Base-by-base conservation (phyloP, 2,329 filamentous ascomycete species). In the Penicillium sp. region DNA sequence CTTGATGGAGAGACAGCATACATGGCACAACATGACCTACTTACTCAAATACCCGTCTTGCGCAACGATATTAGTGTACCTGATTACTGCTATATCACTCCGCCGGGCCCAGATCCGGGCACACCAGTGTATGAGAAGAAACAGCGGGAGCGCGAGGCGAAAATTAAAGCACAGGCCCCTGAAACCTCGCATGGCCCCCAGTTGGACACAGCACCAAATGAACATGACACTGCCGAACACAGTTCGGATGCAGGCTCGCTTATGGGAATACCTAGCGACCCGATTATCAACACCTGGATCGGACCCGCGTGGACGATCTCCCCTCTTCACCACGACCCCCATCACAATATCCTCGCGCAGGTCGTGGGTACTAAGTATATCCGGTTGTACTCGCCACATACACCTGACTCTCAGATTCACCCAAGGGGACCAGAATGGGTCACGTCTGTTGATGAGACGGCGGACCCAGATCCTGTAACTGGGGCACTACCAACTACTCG, bases 311-410 rank as follows among this genome's bases (percentile, higher is more conserved):
- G 86, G 47, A 97, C 94, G 0, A 92, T 96, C 60, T 96, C 91
- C 1, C 94, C 94, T 1, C 79, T 97, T 1, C 94, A 99, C 72
- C 95, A 91, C 2, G 94, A 97, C 67, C 90, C 89, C 1, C 95
- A 97, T 71, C 90, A 97, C 69, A 97, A 97, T 68, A 84, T 97
- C 46, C 82, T 97, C 5, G 87, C 87, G 25, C 94, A 97, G 72
- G 89, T 95, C 0, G 89, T 96, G 0, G 94, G 94, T 0, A 80
- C 83, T 54, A 99, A 99, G 73, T 97, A 97, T 71, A 77, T 97
- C n/a, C 82, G 94, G 1, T 79, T 97, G 2, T 97, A 97, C 70
- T 80, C 87, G 1, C 92, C 93, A 0, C 70, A 72, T 16, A 80
- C 86, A 42, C 85, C 82, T 5, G 62, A 69, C 4, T 72, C 71